Evolutionary conservation across 345 rosid genomes (phyloP), one percentile per base, ranked within the genome.

Genomic region (Erodium maritimum): DNA sequence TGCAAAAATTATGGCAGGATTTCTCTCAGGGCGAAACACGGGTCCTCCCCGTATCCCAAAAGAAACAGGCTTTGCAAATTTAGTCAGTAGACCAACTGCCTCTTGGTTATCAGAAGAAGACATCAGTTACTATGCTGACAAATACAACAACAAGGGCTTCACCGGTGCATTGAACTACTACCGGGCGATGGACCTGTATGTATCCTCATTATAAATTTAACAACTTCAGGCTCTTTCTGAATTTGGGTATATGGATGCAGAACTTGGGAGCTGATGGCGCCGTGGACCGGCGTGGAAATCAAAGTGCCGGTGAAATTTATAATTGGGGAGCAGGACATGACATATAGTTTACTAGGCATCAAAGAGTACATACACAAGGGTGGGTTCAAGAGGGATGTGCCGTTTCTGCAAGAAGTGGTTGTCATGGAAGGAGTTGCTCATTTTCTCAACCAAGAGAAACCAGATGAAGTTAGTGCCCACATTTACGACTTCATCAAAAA

Each of bases 111-210:
- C 87, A 1, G 80, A 88, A 58, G 77, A 71, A 65, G 87, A 81
- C 58, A 19, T 86, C 14, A 59, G 69, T 45, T 86, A 81, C 62
- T 80, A 75, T 67, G 61, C 56, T 45, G 34, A 56, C 61, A 85
- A 86, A 66, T 86, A 64, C 54, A 69, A 75, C 65, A 74, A 67
- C 12, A 84, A 54, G 45, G 95, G 98, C 54, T 88, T 91, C 76
- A 86, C 96, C 2, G 86, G 91, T 53, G 76, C 70, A 19, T 57
- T 91, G 17, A 91, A 91, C 80, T 88, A 86, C 75, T 91, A 91
- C 72, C 77, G 96, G 56, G 78, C 77, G 51, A 17, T 82, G 60
- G 73, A 86, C 62, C 60, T 72, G 96, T 86, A 79, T 24, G 76
- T 61, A n/a, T n/a, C n/a, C n/a, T n/a, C n/a, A n/a, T n/a, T n/a